A percentile compares a stretch with the other conserved stretches of the same genome.
These are phyloP conservation scores for Coccomyxa sp. DNA, from an alignment of 139 green algal species.

Conservation along the genomic window DNA sequence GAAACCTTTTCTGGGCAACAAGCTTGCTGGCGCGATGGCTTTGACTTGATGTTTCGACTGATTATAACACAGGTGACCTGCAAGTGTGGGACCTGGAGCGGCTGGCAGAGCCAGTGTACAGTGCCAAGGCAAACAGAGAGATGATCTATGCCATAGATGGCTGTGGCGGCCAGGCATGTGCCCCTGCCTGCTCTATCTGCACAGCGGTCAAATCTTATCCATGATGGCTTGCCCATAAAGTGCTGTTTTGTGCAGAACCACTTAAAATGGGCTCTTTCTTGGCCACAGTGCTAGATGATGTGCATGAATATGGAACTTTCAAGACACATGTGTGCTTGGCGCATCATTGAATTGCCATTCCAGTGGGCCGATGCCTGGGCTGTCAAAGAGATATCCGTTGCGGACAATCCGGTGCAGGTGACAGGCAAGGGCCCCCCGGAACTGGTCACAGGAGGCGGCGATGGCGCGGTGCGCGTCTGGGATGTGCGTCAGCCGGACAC, in stretches of 20 bases:
- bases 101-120: constrained; percentile 43
- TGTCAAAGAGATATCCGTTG: not conserved
- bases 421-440: constrained; percentile 67
- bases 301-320: not conserved
- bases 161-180: constrained; percentile 57
- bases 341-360: too few species aligned
- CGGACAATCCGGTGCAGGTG: not conserved
- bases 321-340: not conserved
- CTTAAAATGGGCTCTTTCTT: too few species aligned
- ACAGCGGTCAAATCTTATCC: not conserved
- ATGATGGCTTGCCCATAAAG: not conserved
- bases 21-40: not conserved
- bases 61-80: constrained; percentile 5
- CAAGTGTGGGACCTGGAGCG: constrained; percentile 77
- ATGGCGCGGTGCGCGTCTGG: constrained; percentile 86
- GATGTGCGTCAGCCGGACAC: constrained; percentile 74
- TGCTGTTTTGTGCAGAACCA: too few species aligned
- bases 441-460: constrained; percentile 73
- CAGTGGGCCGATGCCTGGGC: not conserved
- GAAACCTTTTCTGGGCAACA: not conserved
- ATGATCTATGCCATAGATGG: constrained; percentile 84
- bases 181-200: not conserved
- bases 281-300: too few species aligned
- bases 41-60: not conserved
- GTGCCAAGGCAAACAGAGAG: constrained; percentile 61